Percentiles rank a stretch among this genome's conserved stretches.
These are phyloP conservation scores for Russula dissimulans DNA, from an alignment of 768 basidiomycete genomes.

Conservation along the genomic window DNA sequence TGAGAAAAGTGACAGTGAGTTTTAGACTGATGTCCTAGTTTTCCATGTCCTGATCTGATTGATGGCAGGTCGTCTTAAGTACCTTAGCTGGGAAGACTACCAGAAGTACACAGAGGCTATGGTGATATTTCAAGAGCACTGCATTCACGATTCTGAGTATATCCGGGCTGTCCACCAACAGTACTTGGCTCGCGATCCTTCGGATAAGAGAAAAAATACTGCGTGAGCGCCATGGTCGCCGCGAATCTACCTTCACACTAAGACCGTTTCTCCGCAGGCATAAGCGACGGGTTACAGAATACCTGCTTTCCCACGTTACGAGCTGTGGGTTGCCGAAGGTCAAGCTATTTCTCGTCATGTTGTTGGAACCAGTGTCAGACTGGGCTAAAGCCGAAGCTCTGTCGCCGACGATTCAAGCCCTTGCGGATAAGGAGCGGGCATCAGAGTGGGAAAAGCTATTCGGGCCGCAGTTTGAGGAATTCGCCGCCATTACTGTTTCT, in stretches of 20 bases:
- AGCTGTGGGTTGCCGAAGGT: constrained; percentile 41
- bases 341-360: constrained; percentile 45
- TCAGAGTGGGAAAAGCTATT: constrained; percentile 24
- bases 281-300: constrained; percentile 64
- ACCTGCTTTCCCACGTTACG: constrained; percentile 69
- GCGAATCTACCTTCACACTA: background rate
- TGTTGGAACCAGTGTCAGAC: constrained; percentile 40
- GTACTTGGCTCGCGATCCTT: constrained; percentile 37
- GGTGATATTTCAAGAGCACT: constrained; percentile 41
- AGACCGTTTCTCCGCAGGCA: constrained; percentile 36
- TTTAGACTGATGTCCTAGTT: background rate
- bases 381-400: constrained; percentile 44
- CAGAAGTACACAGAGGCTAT: constrained; percentile 49
- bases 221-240: constrained; percentile 34
- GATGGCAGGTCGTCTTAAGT: constrained; percentile 44
- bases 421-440: constrained; percentile 22
- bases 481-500: constrained; percentile 31
- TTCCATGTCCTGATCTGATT: background rate
- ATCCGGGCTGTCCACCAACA: constrained; percentile 52
- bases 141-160: constrained; percentile 50
- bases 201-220: constrained; percentile 46
- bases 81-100: constrained; percentile 56
- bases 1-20: constrained; percentile 47
- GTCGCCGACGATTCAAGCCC: constrained; percentile 43
- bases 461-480: constrained; percentile 30